Percentiles rank a stretch among this genome's conserved stretches.
These are phyloP conservation scores for Fusarium sp. DNA, from an alignment of 2,329 filamentous ascomycete species.

Conservation along the genomic window DNA sequence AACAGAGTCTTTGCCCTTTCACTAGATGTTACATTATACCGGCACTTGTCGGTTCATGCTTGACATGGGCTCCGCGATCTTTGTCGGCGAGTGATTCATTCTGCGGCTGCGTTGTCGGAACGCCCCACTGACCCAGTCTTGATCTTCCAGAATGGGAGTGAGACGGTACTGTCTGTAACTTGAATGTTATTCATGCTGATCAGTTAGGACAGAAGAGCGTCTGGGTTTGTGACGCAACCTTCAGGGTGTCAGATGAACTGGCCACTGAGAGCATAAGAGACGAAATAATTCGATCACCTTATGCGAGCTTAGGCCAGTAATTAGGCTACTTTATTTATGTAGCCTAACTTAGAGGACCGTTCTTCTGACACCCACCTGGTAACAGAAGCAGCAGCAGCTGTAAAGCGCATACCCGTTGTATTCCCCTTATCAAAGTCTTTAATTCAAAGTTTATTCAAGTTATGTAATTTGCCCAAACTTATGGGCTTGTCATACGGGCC, in stretches of 20 bases:
- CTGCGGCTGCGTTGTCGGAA: slow-evolving; percentile 34
- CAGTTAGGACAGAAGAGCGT: not conserved
- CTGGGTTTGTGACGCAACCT: slow-evolving; percentile 20
- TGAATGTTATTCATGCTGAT: not conserved
- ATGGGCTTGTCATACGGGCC: slow-evolving; percentile 15
- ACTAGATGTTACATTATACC: not conserved
- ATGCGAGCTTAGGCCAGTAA: not conserved
- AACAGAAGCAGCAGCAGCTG: not conserved
- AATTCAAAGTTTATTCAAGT: slow-evolving; percentile 30
- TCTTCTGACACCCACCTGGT: not conserved
- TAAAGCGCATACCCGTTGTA: slow-evolving; percentile 19
- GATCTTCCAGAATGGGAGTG: not conserved
- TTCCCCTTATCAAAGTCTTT: slow-evolving; percentile 40
- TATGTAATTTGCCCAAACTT: slow-evolving; percentile 34
- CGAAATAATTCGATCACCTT: not conserved
- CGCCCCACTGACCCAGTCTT: slow-evolving; percentile 23
- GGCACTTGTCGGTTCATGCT: slow-evolving; percentile 6
- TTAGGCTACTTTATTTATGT: not conserved
- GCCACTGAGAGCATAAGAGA: not conserved
- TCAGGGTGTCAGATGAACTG: not conserved
- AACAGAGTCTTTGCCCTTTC: slow-evolving; percentile 4
- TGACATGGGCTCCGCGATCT: not conserved
- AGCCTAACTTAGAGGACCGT: not conserved
- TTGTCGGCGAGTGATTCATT: slow-evolving; percentile 34
- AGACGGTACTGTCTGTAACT: not conserved